phyloP scores from a whole-genome alignment of 495 filamentous ascomycete genomes.

The Astrothelium macrocarpum region DNA sequence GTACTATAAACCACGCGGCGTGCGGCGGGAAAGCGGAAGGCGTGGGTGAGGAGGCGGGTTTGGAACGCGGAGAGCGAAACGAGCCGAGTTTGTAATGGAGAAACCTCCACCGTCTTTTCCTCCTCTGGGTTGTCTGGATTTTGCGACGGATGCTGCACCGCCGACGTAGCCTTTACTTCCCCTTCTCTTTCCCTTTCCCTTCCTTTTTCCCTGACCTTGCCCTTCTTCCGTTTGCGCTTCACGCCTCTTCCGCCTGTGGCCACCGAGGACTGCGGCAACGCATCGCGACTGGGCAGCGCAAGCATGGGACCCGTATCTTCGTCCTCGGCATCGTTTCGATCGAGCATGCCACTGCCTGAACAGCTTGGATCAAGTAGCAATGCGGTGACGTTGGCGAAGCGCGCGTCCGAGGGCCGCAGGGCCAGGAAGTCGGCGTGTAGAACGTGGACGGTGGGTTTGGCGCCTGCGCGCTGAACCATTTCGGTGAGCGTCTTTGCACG shows the following conservation, averaged over 20 bases:
- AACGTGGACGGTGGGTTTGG: conserved; percentile 52
- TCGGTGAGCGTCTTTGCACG: conserved; percentile 65
- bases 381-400: conserved; percentile 52
- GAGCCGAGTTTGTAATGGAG: conserved; percentile 44
- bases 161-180: conserved; percentile 5
- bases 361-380: conserved; percentile 88
- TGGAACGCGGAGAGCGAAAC: conserved; percentile 40
- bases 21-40: conserved; percentile 72
- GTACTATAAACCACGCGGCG: conserved; percentile 79
- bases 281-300: neutral
- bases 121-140: neutral
- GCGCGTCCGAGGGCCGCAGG: conserved; percentile 48
- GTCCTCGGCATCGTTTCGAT: conserved; percentile 57
- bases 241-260: conserved; percentile 5
- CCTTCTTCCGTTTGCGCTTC: conserved; percentile 18
- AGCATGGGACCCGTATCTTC: conserved; percentile 38
- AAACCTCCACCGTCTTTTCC: no score
- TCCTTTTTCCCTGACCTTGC: neutral
- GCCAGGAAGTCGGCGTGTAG: conserved; percentile 71
- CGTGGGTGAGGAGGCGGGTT: conserved; percentile 35
- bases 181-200: neutral
- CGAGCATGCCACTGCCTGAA: conserved; percentile 88
- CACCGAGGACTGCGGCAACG: neutral
- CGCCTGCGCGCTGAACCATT: conserved; percentile 72
- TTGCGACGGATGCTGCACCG: neutral